These are phyloP conservation scores for Mycena vulgaris DNA, from an alignment of 768 basidiomycete genomes.

Conservation along the genomic window DNA sequence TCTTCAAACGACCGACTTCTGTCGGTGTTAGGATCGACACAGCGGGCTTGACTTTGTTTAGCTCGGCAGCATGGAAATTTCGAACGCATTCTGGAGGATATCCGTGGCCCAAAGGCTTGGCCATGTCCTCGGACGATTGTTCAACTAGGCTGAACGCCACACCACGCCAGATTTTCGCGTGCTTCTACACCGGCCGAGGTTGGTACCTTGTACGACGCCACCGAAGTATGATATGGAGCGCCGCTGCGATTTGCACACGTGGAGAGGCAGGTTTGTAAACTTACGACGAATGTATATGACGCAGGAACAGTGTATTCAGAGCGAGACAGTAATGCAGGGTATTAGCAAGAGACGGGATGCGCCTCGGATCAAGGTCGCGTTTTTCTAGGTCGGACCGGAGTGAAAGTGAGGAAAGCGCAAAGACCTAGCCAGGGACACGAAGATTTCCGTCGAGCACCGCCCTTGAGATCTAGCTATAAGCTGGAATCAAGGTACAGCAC, in stretches of 20 bases:
- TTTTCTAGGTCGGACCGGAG: neutral
- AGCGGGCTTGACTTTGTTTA: slow-evolving; percentile 4
- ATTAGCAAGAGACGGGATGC: slow-evolving; percentile 9
- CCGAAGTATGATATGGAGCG: slow-evolving; percentile 23
- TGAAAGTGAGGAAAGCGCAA: neutral
- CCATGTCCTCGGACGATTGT: slow-evolving; percentile 28
- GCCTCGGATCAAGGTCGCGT: neutral
- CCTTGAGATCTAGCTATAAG: slow-evolving; percentile 17
- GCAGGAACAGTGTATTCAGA: slow-evolving; percentile 14
- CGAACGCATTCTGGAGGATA: slow-evolving; percentile 15
- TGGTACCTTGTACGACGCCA: slow-evolving; percentile 27
- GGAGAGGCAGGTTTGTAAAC: slow-evolving; percentile 30
- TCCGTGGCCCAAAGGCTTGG: slow-evolving; percentile 8
- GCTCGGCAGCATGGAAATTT: slow-evolving; percentile 23
- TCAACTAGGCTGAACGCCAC: slow-evolving; percentile 15
- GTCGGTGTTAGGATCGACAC: neutral
- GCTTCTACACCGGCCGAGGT: slow-evolving; percentile 26
- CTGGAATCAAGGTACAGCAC: slow-evolving; percentile 31
- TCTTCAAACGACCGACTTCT: slow-evolving; percentile 1
- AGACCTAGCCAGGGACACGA: neutral
- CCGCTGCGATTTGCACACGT: slow-evolving; percentile 25
- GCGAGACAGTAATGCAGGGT: slow-evolving; percentile 15
- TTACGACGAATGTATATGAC: slow-evolving; percentile 22
- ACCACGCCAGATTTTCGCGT: slow-evolving; percentile 32
- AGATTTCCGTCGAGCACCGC: slow-evolving; percentile 14